These are phyloP conservation scores for Eucalyptus guilfoylei DNA, from an alignment of 345 rosid species.

Conservation along the genomic window DNA sequence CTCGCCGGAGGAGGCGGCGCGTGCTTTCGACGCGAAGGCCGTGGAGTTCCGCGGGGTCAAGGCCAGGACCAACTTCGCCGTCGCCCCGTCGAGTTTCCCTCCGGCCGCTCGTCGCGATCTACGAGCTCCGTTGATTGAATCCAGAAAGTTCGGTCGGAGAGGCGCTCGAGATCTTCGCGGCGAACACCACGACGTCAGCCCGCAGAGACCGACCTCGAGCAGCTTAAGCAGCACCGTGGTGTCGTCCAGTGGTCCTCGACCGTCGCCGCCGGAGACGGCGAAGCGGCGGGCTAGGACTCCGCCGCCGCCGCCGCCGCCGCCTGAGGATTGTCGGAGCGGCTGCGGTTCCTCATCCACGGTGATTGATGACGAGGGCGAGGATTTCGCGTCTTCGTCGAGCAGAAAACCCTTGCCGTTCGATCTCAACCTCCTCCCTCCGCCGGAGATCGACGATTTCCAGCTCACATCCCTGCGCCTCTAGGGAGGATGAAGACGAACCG, in stretches of 20 bases:
- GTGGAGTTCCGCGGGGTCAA: not conserved
- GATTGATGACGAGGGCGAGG: not conserved
- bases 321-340: not conserved
- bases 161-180: not conserved
- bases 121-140: not conserved
- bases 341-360: not conserved
- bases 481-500: not conserved
- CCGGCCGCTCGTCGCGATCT: not conserved
- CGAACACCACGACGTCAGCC: not conserved
- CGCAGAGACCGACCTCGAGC: not conserved
- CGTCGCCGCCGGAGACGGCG: not conserved
- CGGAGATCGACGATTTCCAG: not conserved
- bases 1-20: not conserved
- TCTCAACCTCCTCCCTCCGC: not conserved
- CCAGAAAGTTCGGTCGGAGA: not conserved
- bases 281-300: not conserved
- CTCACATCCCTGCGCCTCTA: not conserved
- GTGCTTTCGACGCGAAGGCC: not conserved
- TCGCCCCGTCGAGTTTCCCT: not conserved
- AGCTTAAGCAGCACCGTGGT: not conserved
- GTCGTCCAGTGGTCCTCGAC: not conserved
- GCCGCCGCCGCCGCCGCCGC: not conserved
- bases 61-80: not conserved
- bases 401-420: not conserved
- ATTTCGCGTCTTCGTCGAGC: not conserved